These are phyloP conservation scores for Marsdenia floribunda DNA, from an alignment of 257 asterid species.

Conservation along the genomic window DNA sequence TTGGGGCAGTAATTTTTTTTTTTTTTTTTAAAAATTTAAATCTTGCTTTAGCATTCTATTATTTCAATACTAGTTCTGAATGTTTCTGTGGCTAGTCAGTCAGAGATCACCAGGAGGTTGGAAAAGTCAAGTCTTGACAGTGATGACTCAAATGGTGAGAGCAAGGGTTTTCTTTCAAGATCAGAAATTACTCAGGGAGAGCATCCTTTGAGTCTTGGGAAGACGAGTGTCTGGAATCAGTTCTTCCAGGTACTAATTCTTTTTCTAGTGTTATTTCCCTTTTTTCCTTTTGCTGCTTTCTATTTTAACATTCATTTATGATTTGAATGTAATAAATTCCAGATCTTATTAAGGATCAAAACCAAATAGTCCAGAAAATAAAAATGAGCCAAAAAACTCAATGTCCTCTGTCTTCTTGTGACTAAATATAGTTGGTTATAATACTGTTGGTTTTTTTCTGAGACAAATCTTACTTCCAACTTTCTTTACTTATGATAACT, in stretches of 20 bases:
- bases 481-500: neutral
- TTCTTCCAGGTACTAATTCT: constrained; percentile 67
- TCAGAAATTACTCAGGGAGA: constrained; percentile 82
- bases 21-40: neutral
- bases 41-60: constrained; percentile 17
- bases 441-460: neutral
- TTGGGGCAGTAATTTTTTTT: no score
- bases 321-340: neutral
- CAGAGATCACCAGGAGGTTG: constrained; percentile 87
- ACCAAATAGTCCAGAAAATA: neutral
- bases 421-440: neutral
- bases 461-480: neutral
- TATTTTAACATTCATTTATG: neutral
- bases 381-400: neutral
- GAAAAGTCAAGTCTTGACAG: constrained; percentile 63
- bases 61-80: constrained; percentile 54
- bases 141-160: constrained; percentile 42
- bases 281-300: neutral
- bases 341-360: neutral
- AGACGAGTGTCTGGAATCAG: constrained; percentile 89
- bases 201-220: constrained; percentile 92
- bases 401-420: neutral
- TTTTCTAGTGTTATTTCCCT: constrained; percentile 1
- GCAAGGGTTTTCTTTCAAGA: constrained; percentile 74
- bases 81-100: constrained; percentile 87